Base-by-base conservation (phyloP, 2,329 filamentous ascomycete genomes). In the Thelonectria rubi region DNA sequence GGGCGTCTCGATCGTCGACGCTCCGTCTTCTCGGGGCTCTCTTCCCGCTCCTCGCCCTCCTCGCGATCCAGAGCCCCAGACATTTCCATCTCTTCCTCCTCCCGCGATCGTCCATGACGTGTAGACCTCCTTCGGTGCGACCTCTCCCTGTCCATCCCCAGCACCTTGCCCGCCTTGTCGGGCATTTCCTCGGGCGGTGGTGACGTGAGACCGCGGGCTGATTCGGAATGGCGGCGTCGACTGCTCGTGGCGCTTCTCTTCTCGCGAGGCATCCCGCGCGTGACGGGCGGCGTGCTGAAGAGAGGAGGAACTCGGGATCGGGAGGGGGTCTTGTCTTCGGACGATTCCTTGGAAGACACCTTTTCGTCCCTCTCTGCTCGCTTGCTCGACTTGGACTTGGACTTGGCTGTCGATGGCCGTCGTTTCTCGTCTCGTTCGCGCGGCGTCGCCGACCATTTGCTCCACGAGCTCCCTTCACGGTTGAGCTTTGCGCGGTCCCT, bases 401-500 rank as follows among this genome's bases (percentile, higher is more conserved):
- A 86, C 63, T 85, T 88, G 58, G 89, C 88, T 72, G 86, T 90
- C 0, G 88, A 87, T 9, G 75, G 71, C 64, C 80, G 83, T 69
- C 86, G 87, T 53, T 74, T 73, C 57, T 78, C 76, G 54, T 76
- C 76, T 40, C 68, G 73, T 17, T 76, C 76, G 40, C 68, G 73
- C 15, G 79, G 74, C 3, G 84, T 80, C 15, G 87, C 84, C 17
- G 85, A 86, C 91, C 91, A 94, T 74, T 88, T 87, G 37, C 88
- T 90, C 92, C 93, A 95, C 30, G 90, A 88, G 12, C 86, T 82
- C 37, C 83, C 83, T 60, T 91, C 89, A 60, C 92, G 91, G 68
- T 88, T 91, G 65, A 93, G 86, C 72, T 90, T 92, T 26, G 90
- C 80, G 14, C 93, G 90, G 65, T 96, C 91, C 74, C 91, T 96